These are phyloP conservation scores for Cladosporium velox DNA, from an alignment of 2,329 filamentous ascomycete species.

Conservation along the genomic window DNA sequence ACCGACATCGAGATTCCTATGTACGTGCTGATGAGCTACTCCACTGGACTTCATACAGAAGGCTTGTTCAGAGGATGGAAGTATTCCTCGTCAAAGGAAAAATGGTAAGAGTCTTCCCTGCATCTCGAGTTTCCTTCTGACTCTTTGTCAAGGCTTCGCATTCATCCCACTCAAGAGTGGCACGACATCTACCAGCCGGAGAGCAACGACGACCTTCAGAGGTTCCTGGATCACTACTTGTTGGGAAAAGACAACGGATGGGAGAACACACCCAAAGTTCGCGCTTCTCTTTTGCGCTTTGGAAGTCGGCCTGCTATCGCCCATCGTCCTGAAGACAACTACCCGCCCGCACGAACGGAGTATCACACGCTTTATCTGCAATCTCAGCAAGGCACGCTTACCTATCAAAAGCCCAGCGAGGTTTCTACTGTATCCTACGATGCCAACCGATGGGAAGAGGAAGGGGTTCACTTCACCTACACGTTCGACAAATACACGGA, in stretches of 20 bases:
- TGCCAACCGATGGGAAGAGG: background rate
- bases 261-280: conserved; percentile 24
- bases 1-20: conserved; percentile 26
- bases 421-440: no score
- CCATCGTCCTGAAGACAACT: no score
- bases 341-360: no score
- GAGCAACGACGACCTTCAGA: conserved; percentile 40
- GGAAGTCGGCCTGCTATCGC: no score
- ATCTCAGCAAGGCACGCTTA: no score
- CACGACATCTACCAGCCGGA: conserved; percentile 42
- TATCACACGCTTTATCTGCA: no score
- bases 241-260: conserved; percentile 47
- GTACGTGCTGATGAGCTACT: conserved; percentile 25
- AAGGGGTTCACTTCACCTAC: conserved; percentile 37
- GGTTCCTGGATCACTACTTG: conserved; percentile 51
- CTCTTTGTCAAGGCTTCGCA: conserved; percentile 38
- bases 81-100: conserved; percentile 31
- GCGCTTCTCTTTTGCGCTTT: background rate
- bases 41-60: conserved; percentile 24
- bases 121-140: no score
- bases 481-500: conserved; percentile 43
- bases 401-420: no score
- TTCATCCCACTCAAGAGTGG: conserved; percentile 47
- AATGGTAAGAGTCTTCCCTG: conserved; percentile 38
- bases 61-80: conserved; percentile 37